Evolutionary conservation across 805 yeast species (phyloP).

Genomic region (Priceomyces carsonii): DNA sequence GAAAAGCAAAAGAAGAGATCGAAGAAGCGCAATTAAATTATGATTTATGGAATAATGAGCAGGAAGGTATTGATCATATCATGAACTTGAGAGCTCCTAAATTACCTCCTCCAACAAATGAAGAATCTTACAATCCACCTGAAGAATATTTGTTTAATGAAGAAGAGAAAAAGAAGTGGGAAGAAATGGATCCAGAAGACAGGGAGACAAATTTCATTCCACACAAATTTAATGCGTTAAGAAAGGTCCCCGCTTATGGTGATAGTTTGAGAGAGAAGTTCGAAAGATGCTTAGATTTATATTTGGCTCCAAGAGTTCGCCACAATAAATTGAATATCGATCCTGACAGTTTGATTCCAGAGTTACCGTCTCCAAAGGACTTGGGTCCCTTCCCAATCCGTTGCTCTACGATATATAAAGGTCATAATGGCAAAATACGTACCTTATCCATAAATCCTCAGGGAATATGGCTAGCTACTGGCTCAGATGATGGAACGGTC

Average conservation of each 20-base stretch:
- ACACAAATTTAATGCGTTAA: conserved; percentile 73
- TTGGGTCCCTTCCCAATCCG: conserved; percentile 94
- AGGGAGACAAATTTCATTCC: conserved; percentile 81
- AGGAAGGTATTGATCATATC: conserved; percentile 65
- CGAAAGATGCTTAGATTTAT: conserved; percentile 87
- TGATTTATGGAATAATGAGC: conserved; percentile 78
- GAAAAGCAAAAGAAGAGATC: conserved; percentile 50
- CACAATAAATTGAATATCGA: conserved; percentile 88
- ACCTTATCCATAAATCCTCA: conserved; percentile 81
- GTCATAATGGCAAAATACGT: conserved; percentile 83
- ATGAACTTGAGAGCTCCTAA: conserved; percentile 96
- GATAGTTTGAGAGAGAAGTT: conserved; percentile 86
- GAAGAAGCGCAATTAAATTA: conserved; percentile 54
- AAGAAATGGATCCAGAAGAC: conserved; percentile 68
- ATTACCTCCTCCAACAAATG: conserved; percentile 92
- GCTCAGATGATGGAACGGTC: conserved; percentile 94
- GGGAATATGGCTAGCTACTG: conserved; percentile 96
- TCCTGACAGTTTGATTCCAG: conserved; percentile 94
- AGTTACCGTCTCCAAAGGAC: conserved; percentile 95
- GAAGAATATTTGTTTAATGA: conserved; percentile 83
- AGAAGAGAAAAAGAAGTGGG: conserved; percentile 76
- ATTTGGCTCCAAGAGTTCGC: conserved; percentile 94
- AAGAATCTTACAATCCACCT: conserved; percentile 97
- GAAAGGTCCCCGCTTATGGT: conserved; percentile 92
- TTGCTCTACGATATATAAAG: conserved; percentile 79